Evolutionary conservation across 2,329 filamentous ascomycete species (phyloP), one percentile per base, ranked within the genome.

Genomic region (Cyphellophora attinorum): DNA sequence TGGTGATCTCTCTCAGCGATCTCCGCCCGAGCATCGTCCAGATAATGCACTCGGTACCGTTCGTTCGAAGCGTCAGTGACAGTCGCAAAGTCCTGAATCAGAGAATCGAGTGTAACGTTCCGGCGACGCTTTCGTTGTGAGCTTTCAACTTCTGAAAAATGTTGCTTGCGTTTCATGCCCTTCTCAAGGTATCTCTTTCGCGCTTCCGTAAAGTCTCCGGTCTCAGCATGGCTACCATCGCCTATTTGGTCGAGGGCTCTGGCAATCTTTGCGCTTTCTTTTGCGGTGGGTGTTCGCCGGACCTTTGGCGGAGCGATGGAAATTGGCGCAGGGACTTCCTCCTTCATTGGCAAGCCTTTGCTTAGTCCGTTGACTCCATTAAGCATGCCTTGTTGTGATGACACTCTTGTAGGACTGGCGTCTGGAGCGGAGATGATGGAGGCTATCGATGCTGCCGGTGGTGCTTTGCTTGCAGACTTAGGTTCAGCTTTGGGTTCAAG

Each of bases 1-100:
- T 82, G 81, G 5, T 95, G 70, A 57, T 95, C 89, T 46, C 85
- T 85, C 42, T 86, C 81, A 47, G 91, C 83, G 2, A 96, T 89
- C 50, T 94, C 81, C 34, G 82, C 75, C 40, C 89, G 73, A 2
- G 91, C 89, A 27, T 82, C 79, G 12, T 83, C 75, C 53, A 86
- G 88, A 55, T 91, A 79, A 29, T 79, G 66, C 11, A 81, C 71
- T 39, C 84, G 76, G 56, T 84, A 95, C 19, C 84, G 77, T 34
- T 79, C 71, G 51, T 82, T 82, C 25, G 85, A 85, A 12, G 75
- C 69, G 33, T 77, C 70, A 32, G 80, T 76, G 50, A 89, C 82
- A 28, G 67, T 67, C 35, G 68, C 67, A 33, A 95, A 73, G 34
- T 79, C 62, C 39, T 70, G 67, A 39, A 68, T 65, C 36, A 73